Evolutionary conservation across 805 yeast species (phyloP).

Genomic region (Candida tammaniensis): DNA sequence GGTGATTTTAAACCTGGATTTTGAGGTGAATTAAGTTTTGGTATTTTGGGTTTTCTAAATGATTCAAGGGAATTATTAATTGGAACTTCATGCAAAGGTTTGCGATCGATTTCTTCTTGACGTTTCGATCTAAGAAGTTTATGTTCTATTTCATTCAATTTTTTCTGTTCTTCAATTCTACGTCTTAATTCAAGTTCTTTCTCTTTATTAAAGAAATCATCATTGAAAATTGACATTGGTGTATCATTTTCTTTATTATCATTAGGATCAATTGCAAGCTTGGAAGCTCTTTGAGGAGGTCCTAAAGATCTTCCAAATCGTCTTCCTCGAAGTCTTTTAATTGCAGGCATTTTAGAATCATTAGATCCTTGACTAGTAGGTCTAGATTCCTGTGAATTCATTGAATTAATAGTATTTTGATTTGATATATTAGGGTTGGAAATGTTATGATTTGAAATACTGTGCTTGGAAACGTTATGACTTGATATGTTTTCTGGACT

Average conservation of each 20-base stretch:
- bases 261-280: neutral
- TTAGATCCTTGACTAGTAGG: slow-evolving; percentile 4
- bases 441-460: too few relatives aligned
- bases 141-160: slow-evolving; percentile 12
- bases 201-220: slow-evolving; percentile 11
- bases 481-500: neutral
- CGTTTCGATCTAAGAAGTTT: slow-evolving; percentile 9
- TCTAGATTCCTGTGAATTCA: slow-evolving; percentile 1
- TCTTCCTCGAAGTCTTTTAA: slow-evolving; percentile 33
- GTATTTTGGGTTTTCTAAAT: slow-evolving; percentile 35
- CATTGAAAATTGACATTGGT: slow-evolving; percentile 1
- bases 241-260: neutral
- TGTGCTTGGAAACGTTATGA: slow-evolving; percentile 1
- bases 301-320: slow-evolving; percentile 42
- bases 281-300: slow-evolving; percentile 43
- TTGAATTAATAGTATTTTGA: slow-evolving; percentile 6
- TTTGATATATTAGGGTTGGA: slow-evolving; percentile 7
- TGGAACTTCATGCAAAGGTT: slow-evolving; percentile 20
- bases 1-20: slow-evolving; percentile 4
- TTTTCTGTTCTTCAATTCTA: slow-evolving; percentile 25
- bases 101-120: slow-evolving; percentile 2
- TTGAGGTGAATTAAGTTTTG: slow-evolving; percentile 16
- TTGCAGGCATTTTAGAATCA: slow-evolving; percentile 12
- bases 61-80: slow-evolving; percentile 13
- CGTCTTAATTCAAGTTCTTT: slow-evolving; percentile 22